Evolutionary conservation across 495 filamentous ascomycete genomes (phyloP).

Genomic region (Neurospora pannonica): DNA sequence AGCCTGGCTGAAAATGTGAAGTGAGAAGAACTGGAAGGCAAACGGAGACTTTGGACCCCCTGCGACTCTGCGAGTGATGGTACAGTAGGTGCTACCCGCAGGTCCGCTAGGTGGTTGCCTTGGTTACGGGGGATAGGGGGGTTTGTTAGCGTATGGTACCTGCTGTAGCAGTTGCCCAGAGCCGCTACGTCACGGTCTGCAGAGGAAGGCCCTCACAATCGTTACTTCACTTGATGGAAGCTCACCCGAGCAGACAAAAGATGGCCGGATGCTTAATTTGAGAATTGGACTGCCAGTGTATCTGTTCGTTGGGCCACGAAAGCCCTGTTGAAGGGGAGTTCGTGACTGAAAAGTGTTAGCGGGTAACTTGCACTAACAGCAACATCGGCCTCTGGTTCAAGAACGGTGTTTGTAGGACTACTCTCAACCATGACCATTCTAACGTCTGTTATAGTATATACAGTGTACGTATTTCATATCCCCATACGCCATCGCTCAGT

Average conservation of each 20-base stretch:
- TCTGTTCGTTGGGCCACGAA: neutral
- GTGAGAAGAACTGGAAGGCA: neutral
- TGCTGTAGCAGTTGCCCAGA: neutral
- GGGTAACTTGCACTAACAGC: neutral
- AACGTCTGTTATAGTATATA: neutral
- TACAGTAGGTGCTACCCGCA: neutral
- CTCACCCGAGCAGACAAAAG: neutral
- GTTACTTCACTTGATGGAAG: too few species aligned
- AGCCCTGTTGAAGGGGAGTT: neutral
- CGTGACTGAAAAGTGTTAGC: neutral
- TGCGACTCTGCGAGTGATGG: neutral
- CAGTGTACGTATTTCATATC: neutral
- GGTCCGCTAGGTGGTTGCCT: neutral
- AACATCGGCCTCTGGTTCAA: neutral
- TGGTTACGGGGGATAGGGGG: neutral
- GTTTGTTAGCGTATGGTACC: neutral
- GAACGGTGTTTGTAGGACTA: neutral
- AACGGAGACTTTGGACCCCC: neutral
- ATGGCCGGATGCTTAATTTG: neutral
- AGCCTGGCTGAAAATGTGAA: neutral
- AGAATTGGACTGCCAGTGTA: neutral
- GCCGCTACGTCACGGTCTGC: neutral
- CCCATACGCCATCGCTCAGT: neutral
- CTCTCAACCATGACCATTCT: neutral
- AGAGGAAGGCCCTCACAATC: neutral